phyloP scores from a whole-genome alignment of 2,329 filamentous ascomycete species.

The Diaporthe aspalathi region DNA sequence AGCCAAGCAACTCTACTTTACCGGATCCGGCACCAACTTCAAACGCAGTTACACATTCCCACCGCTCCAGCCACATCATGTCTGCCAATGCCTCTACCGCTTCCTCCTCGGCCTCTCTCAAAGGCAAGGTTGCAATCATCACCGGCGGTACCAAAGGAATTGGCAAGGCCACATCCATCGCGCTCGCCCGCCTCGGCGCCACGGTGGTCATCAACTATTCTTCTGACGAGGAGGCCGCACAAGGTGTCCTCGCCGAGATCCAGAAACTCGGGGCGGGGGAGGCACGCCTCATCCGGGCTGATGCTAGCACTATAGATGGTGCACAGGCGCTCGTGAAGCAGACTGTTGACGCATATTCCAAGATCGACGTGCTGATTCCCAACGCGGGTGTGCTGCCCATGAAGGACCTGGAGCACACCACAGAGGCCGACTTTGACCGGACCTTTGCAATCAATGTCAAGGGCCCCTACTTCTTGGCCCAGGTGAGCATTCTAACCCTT shows the following conservation, averaged over 20 bases:
- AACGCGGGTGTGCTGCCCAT: constrained; percentile 65
- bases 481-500: constrained; percentile 51
- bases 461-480: constrained; percentile 65
- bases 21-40: constrained; percentile 1
- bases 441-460: constrained; percentile 63
- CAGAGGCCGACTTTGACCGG: constrained; percentile 62
- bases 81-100: neutral
- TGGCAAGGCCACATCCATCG: constrained; percentile 87
- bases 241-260: constrained; percentile 5
- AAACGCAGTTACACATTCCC: neutral
- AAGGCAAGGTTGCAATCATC: constrained; percentile 53
- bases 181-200: constrained; percentile 86
- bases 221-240: constrained; percentile 55
- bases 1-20: constrained; percentile 1
- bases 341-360: constrained; percentile 59
- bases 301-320: constrained; percentile 59
- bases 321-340: constrained; percentile 62
- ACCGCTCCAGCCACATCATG: neutral
- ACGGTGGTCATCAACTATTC: constrained; percentile 72
- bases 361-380: constrained; percentile 66
- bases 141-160: constrained; percentile 84
- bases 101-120: neutral
- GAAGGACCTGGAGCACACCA: constrained; percentile 59
- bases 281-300: constrained; percentile 50
- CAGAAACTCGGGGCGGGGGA: constrained; percentile 42